Evolutionary conservation across 768 basidiomycete genomes (phyloP), one percentile per base, ranked within the genome.

Genomic region (Lactarius pseudohatsudake): DNA sequence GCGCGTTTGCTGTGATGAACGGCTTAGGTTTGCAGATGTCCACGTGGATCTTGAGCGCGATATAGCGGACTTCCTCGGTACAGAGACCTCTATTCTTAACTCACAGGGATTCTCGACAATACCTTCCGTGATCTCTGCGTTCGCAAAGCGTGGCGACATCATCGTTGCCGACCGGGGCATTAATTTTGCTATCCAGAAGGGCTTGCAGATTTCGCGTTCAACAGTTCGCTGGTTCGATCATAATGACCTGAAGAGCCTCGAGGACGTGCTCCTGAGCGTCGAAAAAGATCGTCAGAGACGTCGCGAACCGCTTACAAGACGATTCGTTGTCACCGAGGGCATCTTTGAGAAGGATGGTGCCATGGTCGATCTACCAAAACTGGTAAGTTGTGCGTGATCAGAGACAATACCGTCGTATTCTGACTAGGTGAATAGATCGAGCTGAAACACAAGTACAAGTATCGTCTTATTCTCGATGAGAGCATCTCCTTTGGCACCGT

Each of bases 151-250:
- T 68, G 96, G 96, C 2, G 96, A 99, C 74, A 87, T 98, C 73
- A 96, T 99, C 73, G 91, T 99, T 22, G 94, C 94, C 2, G 97
- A 99, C 77, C 87, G 94, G n/a, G 86, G 88, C n/a, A 89, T 96
- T 71, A 96, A 92, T 77, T 94, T 98, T 76, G 88, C 92, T 16
- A 91, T 98, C 62, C 96, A 32, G 32, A 32, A 32, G 6, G 32
- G 32, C 6, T 32, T 32, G 32, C 32, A 32, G 7, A 5, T 32
- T 7, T 32, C 32, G 1, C 32, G 32, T 32, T 32, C 32, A 1
- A 32, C 32, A 4, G 6, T 32, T 7, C 32, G 32, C 32, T 32
- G 32, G 32, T 32, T 32, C 32, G 32, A 32, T 32, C 6, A 32
- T 7, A 32, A 32, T 32, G 32, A 7, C 6, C 32, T 7, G 8